These are phyloP conservation scores for Dryas alaskensis DNA, from an alignment of 306 rosid species.

Conservation along the genomic window DNA sequence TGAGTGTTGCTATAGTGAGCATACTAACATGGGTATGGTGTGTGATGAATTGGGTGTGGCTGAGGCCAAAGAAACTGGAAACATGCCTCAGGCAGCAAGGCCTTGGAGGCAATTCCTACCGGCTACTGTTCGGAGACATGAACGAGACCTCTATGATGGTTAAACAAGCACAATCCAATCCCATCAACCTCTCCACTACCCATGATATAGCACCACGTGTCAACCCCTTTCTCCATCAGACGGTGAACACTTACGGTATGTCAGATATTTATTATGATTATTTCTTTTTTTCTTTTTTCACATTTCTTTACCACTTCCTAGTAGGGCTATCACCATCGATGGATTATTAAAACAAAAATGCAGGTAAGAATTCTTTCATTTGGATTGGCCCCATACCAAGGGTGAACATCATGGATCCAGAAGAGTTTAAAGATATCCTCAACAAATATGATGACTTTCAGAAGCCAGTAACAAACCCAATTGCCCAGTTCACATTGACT, in stretches of 20 bases:
- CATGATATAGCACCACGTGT: conserved; percentile 23
- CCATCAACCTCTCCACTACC: conserved; percentile 24
- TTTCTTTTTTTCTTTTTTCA: neutral
- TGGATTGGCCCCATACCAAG: conserved; percentile 37
- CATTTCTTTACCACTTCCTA: neutral
- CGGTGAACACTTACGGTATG: conserved; percentile 17
- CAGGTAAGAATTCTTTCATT: conserved; percentile 30
- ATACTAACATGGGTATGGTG: no score
- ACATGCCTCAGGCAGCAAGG: conserved; percentile 28
- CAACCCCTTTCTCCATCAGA: conserved; percentile 9
- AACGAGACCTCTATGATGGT: conserved; percentile 11
- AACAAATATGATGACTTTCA: conserved; percentile 10
- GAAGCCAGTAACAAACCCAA: conserved; percentile 11
- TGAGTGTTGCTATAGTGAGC: no score
- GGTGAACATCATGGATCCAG: conserved; percentile 37
- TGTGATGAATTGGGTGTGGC: no score
- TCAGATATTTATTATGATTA: neutral
- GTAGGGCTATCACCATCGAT: no score
- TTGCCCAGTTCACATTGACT: neutral
- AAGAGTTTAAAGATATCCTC: conserved; percentile 31
- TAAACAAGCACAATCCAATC: conserved; percentile 26
- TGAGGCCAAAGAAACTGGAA: no score
- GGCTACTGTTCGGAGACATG: conserved; percentile 34
- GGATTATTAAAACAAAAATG: neutral
- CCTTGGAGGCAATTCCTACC: conserved; percentile 32